Evolutionary conservation across 2,329 filamentous ascomycete species (phyloP), one percentile per base, ranked within the genome.

Genomic region (Cercospora beticola): DNA sequence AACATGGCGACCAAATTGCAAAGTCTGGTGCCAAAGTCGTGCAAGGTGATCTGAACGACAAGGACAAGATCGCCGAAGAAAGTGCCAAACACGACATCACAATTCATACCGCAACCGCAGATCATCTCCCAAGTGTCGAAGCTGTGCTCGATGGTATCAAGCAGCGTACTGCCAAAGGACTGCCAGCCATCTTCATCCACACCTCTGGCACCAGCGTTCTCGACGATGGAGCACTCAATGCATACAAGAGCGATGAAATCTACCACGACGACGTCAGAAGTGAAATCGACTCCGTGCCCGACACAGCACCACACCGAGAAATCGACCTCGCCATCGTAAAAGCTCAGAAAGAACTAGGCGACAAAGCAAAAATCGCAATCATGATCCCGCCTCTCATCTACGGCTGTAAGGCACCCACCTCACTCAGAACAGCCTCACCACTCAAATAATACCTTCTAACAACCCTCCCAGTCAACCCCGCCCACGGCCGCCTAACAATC

Each of bases 21-120:
- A 73, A 76, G 2, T 80, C 77, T 1, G 82, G 81, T 3, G 75
- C 78, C n/a, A 70, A 77, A 9, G 77, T 77, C 3, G 75, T 84
- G 12, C 70, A 79, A 43, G 82, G 82, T n/a, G 78, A 79, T 46
- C 72, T 85, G 5, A 76, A 82, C 59, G 81, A 85, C 69, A 77
- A 76, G 14, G 72, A 76, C 1, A 70, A 81, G 16, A 82, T 84
- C 72, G 75, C 76, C 5, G 74, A 81, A 40, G 76, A 82, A 18
- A 74, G 78, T 1, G 60, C 75, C 2, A 68, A 78, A 23, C 77
- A 78, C 69, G 83, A 86, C 62, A 80, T 84, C 8, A 76, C 82
- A 43, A 76, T 86, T 64, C 83, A 86, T 74, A 84, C 81, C 21
- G 84, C 84, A 12, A 84, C 82, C 4, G 82, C 83, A 4, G 83